Evolutionary conservation across 129 eudicot species (phyloP).

Genomic region (Lactuca saligna): DNA sequence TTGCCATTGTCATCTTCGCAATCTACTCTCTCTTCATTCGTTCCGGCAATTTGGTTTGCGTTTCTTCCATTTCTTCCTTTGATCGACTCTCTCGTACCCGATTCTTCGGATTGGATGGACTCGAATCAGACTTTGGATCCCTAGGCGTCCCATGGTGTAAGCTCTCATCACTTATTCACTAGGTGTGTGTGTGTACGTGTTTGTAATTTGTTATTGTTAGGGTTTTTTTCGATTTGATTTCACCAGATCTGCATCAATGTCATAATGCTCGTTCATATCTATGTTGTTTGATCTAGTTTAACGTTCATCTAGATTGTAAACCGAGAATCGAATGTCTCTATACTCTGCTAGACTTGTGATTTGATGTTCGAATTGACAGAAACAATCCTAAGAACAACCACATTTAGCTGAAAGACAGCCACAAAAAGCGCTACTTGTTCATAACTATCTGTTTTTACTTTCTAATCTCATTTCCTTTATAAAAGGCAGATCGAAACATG

Average conservation of each 20-base stretch:
- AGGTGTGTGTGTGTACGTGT: too few relatives aligned
- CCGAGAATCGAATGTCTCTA: neutral
- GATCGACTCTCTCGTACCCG: slow-evolving; percentile 61
- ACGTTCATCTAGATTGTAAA: neutral
- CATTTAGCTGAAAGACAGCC: too few relatives aligned
- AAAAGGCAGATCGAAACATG: slow-evolving; percentile 99
- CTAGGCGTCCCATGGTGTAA: slow-evolving; percentile 96
- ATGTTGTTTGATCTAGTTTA: neutral
- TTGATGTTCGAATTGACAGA: too few relatives aligned
- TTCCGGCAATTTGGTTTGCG: slow-evolving; percentile 65
- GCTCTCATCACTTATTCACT: slow-evolving; percentile 20
- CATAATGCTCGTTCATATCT: neutral
- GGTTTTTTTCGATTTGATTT: slow-evolving; percentile 7
- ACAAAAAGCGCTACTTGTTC: slow-evolving; percentile 15
- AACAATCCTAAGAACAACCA: too few relatives aligned
- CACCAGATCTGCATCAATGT: slow-evolving; percentile 14
- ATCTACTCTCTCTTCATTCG: slow-evolving; percentile 38
- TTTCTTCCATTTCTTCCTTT: slow-evolving; percentile 50
- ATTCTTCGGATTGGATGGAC: slow-evolving; percentile 71
- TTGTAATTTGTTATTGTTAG: neutral
- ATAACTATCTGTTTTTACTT: slow-evolving; percentile 38
- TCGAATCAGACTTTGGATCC: slow-evolving; percentile 81
- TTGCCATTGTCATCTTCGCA: slow-evolving; percentile 30
- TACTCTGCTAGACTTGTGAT: neutral
- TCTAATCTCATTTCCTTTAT: slow-evolving; percentile 38